phyloP scores from a whole-genome alignment of 2,329 filamentous ascomycete genomes.

The Ophiobolus disseminans region DNA sequence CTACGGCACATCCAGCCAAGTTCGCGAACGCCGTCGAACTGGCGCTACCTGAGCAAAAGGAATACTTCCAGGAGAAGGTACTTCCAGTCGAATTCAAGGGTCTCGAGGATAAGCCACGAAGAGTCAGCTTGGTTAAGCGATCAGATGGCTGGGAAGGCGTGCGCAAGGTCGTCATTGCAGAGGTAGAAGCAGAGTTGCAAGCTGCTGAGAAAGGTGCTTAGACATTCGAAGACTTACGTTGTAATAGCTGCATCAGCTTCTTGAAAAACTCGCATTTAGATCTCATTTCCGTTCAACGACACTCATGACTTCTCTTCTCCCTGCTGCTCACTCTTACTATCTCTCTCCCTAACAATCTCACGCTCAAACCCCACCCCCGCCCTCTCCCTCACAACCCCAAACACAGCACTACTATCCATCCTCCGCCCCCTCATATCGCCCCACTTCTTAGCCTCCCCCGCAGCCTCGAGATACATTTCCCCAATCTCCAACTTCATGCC shows the following conservation, averaged over 20 bases:
- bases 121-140: slow-evolving; percentile 72
- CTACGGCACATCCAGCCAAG: slow-evolving; percentile 95
- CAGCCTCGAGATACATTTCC: slow-evolving; percentile 53
- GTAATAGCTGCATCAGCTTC: too few species aligned
- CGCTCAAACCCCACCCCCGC: slow-evolving; percentile 57
- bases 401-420: slow-evolving; percentile 61
- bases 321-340: slow-evolving; percentile 4
- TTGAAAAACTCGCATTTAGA: too few species aligned
- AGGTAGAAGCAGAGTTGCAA: slow-evolving; percentile 64
- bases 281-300: not conserved
- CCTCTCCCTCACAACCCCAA: slow-evolving; percentile 55
- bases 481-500: slow-evolving; percentile 53
- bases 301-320: not conserved
- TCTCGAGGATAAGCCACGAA: slow-evolving; percentile 75
- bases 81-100: slow-evolving; percentile 83
- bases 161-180: slow-evolving; percentile 74
- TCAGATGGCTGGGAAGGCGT: slow-evolving; percentile 74
- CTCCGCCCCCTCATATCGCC: slow-evolving; percentile 44
- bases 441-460: slow-evolving; percentile 53
- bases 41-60: slow-evolving; percentile 73
- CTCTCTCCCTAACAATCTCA: slow-evolving; percentile 38
- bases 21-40: slow-evolving; percentile 85
- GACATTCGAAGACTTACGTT: too few species aligned
- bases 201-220: slow-evolving; percentile 36
- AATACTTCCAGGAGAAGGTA: slow-evolving; percentile 79